A percentile compares a stretch with the other conserved stretches of the same genome.
phyloP scores from a whole-genome alignment of 2,329 filamentous ascomycete species.

The Lecanosticta acicola region DNA sequence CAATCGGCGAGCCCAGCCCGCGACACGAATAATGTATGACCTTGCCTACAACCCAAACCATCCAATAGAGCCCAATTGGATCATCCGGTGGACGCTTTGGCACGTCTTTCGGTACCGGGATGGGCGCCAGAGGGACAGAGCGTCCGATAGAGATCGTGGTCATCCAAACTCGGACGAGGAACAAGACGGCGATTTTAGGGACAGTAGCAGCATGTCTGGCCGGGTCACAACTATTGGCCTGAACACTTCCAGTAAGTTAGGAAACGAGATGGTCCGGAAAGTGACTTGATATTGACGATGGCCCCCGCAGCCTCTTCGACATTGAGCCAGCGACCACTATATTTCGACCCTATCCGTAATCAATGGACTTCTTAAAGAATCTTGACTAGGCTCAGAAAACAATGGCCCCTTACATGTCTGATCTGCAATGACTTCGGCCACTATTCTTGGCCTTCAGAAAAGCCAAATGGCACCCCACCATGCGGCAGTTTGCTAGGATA shows the following conservation, averaged over 20 bases:
- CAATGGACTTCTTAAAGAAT: too few relatives aligned
- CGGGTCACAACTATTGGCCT: not conserved
- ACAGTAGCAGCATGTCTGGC: not conserved
- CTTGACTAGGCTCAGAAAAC: too few relatives aligned
- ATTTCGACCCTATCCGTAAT: conserved; percentile 5
- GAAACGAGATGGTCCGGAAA: too few relatives aligned
- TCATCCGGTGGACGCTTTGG: conserved; percentile 45
- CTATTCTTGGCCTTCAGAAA: too few relatives aligned
- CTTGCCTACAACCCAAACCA: conserved; percentile 33
- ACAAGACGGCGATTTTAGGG: not conserved
- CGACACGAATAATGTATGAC: conserved; percentile 37
- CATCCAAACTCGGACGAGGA: not conserved
- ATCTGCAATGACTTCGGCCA: too few relatives aligned
- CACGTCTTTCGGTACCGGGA: conserved; percentile 44
- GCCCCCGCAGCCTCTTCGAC: not conserved
- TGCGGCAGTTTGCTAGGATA: too few relatives aligned
- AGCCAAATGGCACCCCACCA: too few relatives aligned
- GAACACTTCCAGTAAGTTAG: too few relatives aligned
- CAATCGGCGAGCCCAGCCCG: conserved; percentile 24
- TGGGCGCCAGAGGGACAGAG: conserved; percentile 26
- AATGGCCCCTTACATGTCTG: too few relatives aligned
- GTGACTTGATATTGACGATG: too few relatives aligned
- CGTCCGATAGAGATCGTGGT: not conserved
- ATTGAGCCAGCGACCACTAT: not conserved
- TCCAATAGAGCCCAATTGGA: conserved; percentile 42